A percentile compares a stretch with the other conserved stretches of the same genome.
phyloP scores from a whole-genome alignment of 768 basidiomycete species.

The Pleurotus pulmonarius region DNA sequence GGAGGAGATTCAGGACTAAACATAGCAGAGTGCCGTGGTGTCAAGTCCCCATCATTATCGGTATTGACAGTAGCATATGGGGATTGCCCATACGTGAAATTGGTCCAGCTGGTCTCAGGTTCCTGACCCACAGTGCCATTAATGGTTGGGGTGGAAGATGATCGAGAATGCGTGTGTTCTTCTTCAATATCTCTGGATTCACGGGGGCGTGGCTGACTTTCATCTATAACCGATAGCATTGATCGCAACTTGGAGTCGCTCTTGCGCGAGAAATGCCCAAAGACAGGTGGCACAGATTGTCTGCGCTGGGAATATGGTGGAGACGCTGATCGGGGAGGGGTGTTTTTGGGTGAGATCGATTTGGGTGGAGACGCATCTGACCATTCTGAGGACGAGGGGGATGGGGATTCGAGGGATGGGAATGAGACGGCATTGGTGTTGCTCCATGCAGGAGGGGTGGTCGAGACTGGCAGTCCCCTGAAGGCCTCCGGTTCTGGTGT shows the following conservation, averaged over 20 bases:
- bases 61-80: conserved; percentile 22
- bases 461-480: conserved; percentile 27
- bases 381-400: conserved; percentile 43
- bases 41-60: conserved; percentile 10
- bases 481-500: conserved; percentile 37
- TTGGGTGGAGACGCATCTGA: conserved; percentile 38
- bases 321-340: conserved; percentile 48
- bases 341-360: conserved; percentile 38
- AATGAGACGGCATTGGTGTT: conserved; percentile 37
- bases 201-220: conserved; percentile 35
- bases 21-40: conserved; percentile 25
- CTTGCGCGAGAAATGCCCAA: conserved; percentile 41
- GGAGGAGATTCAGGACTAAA: conserved; percentile 22
- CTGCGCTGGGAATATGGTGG: conserved; percentile 44
- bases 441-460: conserved; percentile 45
- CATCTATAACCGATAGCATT: conserved; percentile 71
- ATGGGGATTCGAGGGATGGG: conserved; percentile 37
- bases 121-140: conserved; percentile 20
- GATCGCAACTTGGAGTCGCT: conserved; percentile 66
- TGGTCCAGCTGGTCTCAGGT: conserved; percentile 31
- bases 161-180: conserved; percentile 15
- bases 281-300: conserved; percentile 46
- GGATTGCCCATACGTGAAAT: conserved; percentile 34
- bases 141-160: conserved; percentile 18
- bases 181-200: conserved; percentile 18